phyloP scores from a whole-genome alignment of 768 basidiomycete genomes.

The Panus rudis region DNA sequence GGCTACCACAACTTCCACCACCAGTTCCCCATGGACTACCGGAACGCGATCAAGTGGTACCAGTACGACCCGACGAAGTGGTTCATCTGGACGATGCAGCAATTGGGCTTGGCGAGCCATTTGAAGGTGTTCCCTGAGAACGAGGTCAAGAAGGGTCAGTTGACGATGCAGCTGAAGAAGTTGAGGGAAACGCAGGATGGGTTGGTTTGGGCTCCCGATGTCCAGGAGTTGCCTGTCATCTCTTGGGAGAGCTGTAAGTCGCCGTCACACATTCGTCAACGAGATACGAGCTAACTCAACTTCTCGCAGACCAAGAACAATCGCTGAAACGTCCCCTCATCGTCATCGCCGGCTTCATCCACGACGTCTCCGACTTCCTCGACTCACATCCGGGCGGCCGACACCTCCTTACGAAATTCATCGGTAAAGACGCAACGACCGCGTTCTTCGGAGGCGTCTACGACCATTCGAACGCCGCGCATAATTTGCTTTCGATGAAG shows the following conservation, averaged over 20 bases:
- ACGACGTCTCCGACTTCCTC: conserved; percentile 78
- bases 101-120: conserved; percentile 53
- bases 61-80: conserved; percentile 92
- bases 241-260: conserved; percentile 80
- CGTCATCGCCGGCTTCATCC: conserved; percentile 88
- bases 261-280: background rate
- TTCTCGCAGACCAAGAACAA: conserved; percentile 64
- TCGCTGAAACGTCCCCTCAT: conserved; percentile 72
- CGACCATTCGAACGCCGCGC: conserved; percentile 83
- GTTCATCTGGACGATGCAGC: conserved; percentile 66
- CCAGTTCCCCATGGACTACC: conserved; percentile 95
- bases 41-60: conserved; percentile 93
- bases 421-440: conserved; percentile 87
- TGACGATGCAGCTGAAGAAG: conserved; percentile 91
- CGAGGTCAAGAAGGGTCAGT: conserved; percentile 78
- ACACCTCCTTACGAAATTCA: conserved; percentile 74
- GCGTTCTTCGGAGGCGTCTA: conserved; percentile 94
- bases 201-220: conserved; percentile 74
- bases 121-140: conserved; percentile 67
- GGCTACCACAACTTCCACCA: conserved; percentile 99
- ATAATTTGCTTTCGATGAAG: conserved; percentile 64
- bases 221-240: conserved; percentile 70
- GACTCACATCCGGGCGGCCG: conserved; percentile 91
- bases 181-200: conserved; percentile 71
- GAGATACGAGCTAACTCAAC: background rate